phyloP scores from a whole-genome alignment of 345 rosid species.

The Euphorbia tirucalli region DNA sequence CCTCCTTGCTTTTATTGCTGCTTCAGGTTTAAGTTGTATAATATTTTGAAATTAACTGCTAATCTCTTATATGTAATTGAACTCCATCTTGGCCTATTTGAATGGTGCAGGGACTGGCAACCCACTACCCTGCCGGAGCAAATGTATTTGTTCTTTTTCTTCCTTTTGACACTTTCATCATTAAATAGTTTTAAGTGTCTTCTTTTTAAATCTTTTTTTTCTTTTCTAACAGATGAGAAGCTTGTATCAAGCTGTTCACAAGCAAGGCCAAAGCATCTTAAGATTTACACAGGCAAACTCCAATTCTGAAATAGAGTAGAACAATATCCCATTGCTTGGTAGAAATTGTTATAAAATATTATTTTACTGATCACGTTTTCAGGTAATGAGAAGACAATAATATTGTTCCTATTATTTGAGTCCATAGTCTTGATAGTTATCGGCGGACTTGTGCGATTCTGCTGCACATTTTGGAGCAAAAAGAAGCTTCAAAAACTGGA shows the following conservation, averaged over 20 bases:
- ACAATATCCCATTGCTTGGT: neutral
- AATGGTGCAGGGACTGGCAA: conserved; percentile 58
- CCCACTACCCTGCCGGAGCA: conserved; percentile 53
- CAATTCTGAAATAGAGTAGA: neutral
- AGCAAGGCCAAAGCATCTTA: conserved; percentile 42
- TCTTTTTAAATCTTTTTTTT: neutral
- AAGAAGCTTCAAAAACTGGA: conserved; percentile 63
- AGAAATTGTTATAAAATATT: neutral
- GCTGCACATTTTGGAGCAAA: conserved; percentile 84
- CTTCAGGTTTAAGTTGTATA: conserved; percentile 47
- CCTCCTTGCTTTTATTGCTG: conserved; percentile 71
- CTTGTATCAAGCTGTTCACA: conserved; percentile 63
- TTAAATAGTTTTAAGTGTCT: neutral
- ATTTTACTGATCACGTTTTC: conserved; percentile 14
- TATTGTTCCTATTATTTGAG: conserved; percentile 66
- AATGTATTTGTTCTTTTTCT: conserved; percentile 25
- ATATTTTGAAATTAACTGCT: neutral
- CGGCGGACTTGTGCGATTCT: conserved; percentile 61
- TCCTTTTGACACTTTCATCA: neutral
- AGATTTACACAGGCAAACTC: conserved; percentile 46
- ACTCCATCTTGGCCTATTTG: conserved; percentile 10
- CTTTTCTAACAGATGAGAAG: conserved; percentile 46
- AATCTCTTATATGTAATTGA: neutral
- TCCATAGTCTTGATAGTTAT: conserved; percentile 52
- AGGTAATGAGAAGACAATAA: conserved; percentile 54